These are phyloP conservation scores for Eucommia ulmoides DNA, from an alignment of 257 asterid species.

Conservation along the genomic window DNA sequence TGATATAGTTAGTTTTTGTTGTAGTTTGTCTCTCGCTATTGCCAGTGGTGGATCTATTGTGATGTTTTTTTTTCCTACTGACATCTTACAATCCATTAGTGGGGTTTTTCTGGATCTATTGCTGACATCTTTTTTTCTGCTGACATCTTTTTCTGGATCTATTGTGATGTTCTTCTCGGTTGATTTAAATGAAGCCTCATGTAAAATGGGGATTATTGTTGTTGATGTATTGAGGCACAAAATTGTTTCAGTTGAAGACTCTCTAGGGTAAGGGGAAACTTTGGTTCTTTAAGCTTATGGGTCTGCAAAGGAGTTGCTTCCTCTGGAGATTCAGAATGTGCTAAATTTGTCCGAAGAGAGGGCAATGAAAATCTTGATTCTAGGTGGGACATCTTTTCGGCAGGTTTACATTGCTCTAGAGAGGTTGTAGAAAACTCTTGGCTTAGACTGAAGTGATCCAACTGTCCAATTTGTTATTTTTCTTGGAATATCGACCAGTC, in stretches of 20 bases:
- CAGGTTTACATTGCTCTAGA: constrained; percentile 55
- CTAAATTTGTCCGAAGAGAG: constrained; percentile 42
- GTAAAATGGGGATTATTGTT: constrained; percentile 39
- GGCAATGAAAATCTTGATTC: constrained; percentile 23
- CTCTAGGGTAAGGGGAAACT: constrained; percentile 34
- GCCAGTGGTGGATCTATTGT: no score
- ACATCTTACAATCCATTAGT: no score
- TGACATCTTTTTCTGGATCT: no score
- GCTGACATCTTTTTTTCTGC: no score
- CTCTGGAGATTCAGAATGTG: constrained; percentile 43
- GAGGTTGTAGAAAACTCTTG: constrained; percentile 51
- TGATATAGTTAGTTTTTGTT: no score
- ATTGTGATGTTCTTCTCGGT: no score
- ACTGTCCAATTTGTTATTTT: constrained; percentile 51
- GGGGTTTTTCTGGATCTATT: no score
- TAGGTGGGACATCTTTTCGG: constrained; percentile 44
- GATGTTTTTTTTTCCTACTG: no score
- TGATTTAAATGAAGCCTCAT: constrained; percentile 49
- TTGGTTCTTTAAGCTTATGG: constrained; percentile 49
- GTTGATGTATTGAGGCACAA: constrained; percentile 42
- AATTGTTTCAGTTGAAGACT: constrained; percentile 44
- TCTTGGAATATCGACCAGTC: constrained; percentile 54
- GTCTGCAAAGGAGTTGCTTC: constrained; percentile 57
- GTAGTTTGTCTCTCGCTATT: no score
- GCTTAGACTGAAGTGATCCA: constrained; percentile 79